Evolutionary conservation across 2,329 filamentous ascomycete genomes (phyloP).

Genomic region (Fusarium sambucinum): DNA sequence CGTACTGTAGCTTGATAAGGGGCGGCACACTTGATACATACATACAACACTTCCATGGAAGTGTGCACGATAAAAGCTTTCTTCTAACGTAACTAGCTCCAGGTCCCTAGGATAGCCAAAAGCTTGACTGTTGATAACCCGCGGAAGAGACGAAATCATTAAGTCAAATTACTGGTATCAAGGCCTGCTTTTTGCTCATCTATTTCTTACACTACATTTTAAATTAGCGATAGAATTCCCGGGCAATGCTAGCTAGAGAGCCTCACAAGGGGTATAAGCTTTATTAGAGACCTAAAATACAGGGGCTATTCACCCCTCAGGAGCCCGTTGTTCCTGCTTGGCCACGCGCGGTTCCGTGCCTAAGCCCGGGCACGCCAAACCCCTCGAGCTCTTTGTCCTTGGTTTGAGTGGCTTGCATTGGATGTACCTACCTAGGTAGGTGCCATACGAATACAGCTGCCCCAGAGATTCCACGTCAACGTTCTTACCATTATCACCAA

Average conservation of each 20-base stretch:
- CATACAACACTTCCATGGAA: neutral
- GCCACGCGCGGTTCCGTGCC: constrained; percentile 4
- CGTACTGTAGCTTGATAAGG: neutral
- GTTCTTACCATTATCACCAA: constrained; percentile 18
- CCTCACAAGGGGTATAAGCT: constrained; percentile 8
- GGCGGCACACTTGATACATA: neutral
- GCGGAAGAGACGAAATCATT: neutral
- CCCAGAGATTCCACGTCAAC: constrained; percentile 37
- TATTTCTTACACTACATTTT: neutral
- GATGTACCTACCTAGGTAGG: neutral
- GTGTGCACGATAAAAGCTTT: neutral
- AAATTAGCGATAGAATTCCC: neutral
- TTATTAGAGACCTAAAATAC: constrained; percentile 1
- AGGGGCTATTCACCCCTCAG: neutral
- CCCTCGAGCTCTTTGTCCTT: constrained; percentile 17
- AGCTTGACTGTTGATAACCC: neutral
- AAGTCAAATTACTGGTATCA: neutral
- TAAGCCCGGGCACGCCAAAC: neutral
- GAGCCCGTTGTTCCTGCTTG: neutral
- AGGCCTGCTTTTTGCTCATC: neutral
- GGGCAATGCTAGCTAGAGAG: constrained; percentile 7
- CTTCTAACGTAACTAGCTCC: neutral
- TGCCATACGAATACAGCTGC: constrained; percentile 1
- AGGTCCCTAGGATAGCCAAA: neutral
- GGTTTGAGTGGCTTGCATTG: constrained; percentile 11